Evolutionary conservation across 768 basidiomycete species (phyloP).

Genomic region (Suillus bovinus): DNA sequence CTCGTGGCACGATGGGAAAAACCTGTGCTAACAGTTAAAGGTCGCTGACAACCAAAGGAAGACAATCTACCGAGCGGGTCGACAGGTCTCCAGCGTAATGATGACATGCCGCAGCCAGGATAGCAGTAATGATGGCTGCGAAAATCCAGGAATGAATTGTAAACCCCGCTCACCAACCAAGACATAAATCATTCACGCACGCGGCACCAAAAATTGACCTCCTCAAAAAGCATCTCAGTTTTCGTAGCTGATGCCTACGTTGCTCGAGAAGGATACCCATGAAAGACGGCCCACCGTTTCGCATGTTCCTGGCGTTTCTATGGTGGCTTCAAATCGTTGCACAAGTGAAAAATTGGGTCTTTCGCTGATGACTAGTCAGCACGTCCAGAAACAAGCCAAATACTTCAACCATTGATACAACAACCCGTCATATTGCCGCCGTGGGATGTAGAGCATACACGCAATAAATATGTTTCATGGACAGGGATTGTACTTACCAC

Average conservation of each 20-base stretch:
- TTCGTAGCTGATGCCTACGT: slow-evolving; percentile 45
- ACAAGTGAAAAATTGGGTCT: no score
- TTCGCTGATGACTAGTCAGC: no score
- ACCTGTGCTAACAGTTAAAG: slow-evolving; percentile 17
- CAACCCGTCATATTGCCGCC: background rate
- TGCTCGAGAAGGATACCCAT: slow-evolving; percentile 53
- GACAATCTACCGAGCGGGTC: slow-evolving; percentile 18
- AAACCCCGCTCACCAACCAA: background rate
- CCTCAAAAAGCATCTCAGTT: slow-evolving; percentile 51
- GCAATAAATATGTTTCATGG: background rate
- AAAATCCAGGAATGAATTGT: slow-evolving; percentile 35
- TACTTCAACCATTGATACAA: background rate
- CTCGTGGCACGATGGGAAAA: slow-evolving; percentile 60
- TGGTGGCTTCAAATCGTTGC: background rate
- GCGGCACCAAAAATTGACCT: slow-evolving; percentile 62
- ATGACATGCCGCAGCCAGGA: slow-evolving; percentile 57
- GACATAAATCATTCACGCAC: slow-evolving; percentile 23
- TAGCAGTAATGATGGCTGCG: slow-evolving; percentile 46
- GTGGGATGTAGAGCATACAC: background rate
- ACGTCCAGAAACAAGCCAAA: background rate
- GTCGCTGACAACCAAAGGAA: background rate
- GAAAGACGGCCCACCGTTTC: slow-evolving; percentile 33
- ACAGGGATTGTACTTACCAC: slow-evolving; percentile 14
- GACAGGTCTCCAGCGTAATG: slow-evolving; percentile 33
- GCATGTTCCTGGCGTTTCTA: slow-evolving; percentile 3